Percentiles rank a stretch among this genome's conserved stretches.
phyloP scores from a whole-genome alignment of 2,329 filamentous ascomycete genomes.

The Cercospora zeina region DNA sequence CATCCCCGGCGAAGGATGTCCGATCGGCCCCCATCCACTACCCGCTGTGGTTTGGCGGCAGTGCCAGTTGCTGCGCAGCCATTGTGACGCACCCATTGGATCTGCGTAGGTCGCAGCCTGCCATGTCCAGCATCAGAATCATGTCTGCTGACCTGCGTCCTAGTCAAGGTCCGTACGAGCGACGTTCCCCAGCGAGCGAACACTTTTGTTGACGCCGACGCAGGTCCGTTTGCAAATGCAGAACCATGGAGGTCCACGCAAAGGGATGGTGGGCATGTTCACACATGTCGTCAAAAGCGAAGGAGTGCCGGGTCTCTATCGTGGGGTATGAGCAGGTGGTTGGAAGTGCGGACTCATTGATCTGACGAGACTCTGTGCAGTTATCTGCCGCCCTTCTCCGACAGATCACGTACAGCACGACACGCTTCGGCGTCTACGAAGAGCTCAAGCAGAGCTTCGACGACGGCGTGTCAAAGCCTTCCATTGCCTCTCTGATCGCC shows the following conservation, averaged over 20 bases:
- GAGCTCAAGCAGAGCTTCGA: conserved; percentile 75
- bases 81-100: conserved; percentile 91
- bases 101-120: conserved; percentile 63
- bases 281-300: conserved; percentile 74
- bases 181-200: conserved; percentile 9
- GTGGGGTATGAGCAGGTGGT: conserved; percentile 58
- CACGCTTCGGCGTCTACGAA: conserved; percentile 95
- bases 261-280: conserved; percentile 83
- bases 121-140: neutral
- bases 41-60: conserved; percentile 86
- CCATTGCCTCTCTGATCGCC: conserved; percentile 70
- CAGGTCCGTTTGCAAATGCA: conserved; percentile 88
- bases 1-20: conserved; percentile 47
- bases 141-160: conserved; percentile 37
- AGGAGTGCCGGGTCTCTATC: conserved; percentile 80
- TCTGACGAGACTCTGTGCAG: conserved; percentile 39
- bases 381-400: conserved; percentile 89
- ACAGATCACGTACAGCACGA: conserved; percentile 91
- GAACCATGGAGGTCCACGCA: conserved; percentile 65
- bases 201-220: conserved; percentile 25
- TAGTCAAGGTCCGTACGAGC: conserved; percentile 49
- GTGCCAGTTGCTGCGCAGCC: conserved; percentile 87
- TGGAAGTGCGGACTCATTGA: neutral
- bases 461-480: conserved; percentile 55
- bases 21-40: conserved; percentile 46